Percentiles rank a stretch among this genome's conserved stretches.
Evolutionary conservation across 139 green algal genomes (phyloP).

Genomic region (Volvox africanus): DNA sequence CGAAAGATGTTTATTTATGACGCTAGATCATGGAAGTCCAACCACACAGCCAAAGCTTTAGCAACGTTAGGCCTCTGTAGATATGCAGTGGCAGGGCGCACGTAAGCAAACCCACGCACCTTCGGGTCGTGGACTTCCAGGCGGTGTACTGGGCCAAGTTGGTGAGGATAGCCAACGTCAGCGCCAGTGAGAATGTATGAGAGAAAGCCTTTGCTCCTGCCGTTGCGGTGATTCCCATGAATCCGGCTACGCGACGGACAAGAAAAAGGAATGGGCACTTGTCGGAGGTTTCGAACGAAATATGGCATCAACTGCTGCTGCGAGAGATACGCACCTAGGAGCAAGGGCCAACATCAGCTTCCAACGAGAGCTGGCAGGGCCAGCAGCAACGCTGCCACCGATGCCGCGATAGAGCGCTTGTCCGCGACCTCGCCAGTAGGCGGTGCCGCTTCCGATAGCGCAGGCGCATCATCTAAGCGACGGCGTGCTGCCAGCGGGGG

Average conservation of each 20-base stretch:
- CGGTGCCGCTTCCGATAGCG: background rate
- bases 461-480: background rate
- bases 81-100: background rate
- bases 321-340: constrained; percentile 53
- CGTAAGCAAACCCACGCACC: background rate
- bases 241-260: constrained; percentile 36
- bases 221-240: constrained; percentile 74
- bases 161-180: constrained; percentile 72
- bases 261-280: background rate
- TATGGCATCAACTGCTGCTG: background rate
- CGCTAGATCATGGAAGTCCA: no score
- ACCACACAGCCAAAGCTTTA: no score
- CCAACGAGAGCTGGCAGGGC: constrained; percentile 72
- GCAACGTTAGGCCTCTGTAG: no score
- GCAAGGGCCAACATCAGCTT: constrained; percentile 81
- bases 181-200: constrained; percentile 72
- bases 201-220: constrained; percentile 72
- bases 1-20: no score
- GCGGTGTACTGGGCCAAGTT: constrained; percentile 73
- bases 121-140: constrained; percentile 42
- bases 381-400: constrained; percentile 59
- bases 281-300: background rate
- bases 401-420: constrained; percentile 1
- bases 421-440: background rate
- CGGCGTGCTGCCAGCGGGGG: constrained; percentile 38